Evolutionary conservation across 306 rosid genomes (phyloP), one percentile per base, ranked within the genome.

Genomic region (Corylus avellana): DNA sequence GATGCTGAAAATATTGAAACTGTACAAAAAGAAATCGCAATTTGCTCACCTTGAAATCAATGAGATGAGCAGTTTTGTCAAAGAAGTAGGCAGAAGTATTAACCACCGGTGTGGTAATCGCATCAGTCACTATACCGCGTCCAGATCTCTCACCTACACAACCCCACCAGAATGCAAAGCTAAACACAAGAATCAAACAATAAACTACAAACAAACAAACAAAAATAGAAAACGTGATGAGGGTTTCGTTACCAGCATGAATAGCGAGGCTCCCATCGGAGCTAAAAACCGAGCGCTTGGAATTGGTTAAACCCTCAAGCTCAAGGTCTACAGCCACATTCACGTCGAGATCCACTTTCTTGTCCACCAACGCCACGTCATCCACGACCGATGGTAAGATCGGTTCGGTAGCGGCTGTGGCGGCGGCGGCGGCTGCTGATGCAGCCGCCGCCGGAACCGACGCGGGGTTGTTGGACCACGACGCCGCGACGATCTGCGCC

Each of bases 401-500:
- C 42, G 89, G 84, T 39, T 82, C 75, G n/a, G 90, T 67, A 25
- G 78, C 78, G 14, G 82, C 47, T 12, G 68, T 82, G 61, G 94
- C 76, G 35, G 81, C 63, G 70, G 77, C 75, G 84, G 89, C 84
- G 1, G 86, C 68, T 1, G 89, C 91, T 75, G 94, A 86, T 54
- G 66, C 90, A 81, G 84, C 91, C 70, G 83, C 82, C 35, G 78
- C 61, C 29, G 83, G 56, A 4, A 76, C 7, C 2, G 70, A 79
- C 70, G 88, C 58, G 42, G 84, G 22, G 7, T 50, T 76, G 89
- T 95, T 88, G 12, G 98, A 91, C 98, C 98, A 92, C 83, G 98
- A 95, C 61, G 98, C 98, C 16, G 98, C 97, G n/a, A 95, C 98
- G 81, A 95, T 88, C 84, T 95, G 98, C 2, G 98, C 98, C 56